These are phyloP conservation scores for Flaveria trinervia DNA, from an alignment of 129 eudicot genomes.

Conservation along the genomic window DNA sequence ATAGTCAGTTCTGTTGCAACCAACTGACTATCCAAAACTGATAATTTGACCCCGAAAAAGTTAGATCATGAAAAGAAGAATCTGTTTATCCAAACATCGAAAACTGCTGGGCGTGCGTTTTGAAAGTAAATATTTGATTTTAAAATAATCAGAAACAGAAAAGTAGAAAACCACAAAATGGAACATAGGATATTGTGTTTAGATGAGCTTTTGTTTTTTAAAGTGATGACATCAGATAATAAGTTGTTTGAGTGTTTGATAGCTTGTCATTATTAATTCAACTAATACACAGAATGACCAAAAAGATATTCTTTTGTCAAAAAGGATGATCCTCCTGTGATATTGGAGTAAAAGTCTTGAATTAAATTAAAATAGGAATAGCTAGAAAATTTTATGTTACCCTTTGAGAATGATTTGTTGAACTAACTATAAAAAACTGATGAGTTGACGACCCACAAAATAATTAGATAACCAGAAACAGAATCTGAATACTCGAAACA, in stretches of 20 bases:
- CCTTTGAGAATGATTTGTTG: conserved; percentile 8
- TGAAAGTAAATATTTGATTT: background rate
- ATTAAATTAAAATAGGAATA: background rate
- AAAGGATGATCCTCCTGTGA: background rate
- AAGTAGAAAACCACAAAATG: background rate
- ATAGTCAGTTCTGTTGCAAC: background rate
- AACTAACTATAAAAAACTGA: background rate
- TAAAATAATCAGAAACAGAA: background rate
- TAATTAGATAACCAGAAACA: background rate
- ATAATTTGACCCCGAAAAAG: background rate
- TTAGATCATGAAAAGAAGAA: background rate
- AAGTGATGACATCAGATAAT: background rate
- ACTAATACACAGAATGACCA: background rate
- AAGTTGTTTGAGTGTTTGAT: background rate
- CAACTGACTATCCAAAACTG: background rate
- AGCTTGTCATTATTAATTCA: background rate
- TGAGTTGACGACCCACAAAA: background rate
- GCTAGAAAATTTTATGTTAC: background rate
- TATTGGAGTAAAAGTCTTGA: background rate
- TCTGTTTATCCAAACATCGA: background rate
- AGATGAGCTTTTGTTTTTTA: background rate
- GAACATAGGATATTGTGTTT: background rate
- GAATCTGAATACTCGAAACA: background rate
- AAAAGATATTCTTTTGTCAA: background rate
- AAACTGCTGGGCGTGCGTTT: background rate